Evolutionary conservation across 768 basidiomycete genomes (phyloP).

Genomic region (Tephrocybe sp.): DNA sequence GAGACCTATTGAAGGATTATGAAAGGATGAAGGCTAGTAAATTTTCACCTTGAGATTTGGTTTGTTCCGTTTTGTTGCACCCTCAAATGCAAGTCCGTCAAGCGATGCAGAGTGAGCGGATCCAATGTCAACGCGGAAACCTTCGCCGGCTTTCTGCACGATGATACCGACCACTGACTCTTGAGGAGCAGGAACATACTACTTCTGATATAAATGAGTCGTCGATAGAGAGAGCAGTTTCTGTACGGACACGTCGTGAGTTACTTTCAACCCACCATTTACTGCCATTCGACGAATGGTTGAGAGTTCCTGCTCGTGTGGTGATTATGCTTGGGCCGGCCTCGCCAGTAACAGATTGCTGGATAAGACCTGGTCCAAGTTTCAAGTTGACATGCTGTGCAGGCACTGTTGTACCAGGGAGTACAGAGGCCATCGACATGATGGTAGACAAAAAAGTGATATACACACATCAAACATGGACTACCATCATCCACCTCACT

Average conservation of each 20-base stretch:
- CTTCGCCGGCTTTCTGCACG: constrained; percentile 78
- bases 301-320: constrained; percentile 68
- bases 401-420: constrained; percentile 80
- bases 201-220: constrained; percentile 4
- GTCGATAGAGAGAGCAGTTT: neutral
- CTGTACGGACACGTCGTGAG: constrained; percentile 70
- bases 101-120: constrained; percentile 81
- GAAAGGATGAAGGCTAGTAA: neutral
- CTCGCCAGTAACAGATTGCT: constrained; percentile 31
- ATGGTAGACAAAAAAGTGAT: constrained; percentile 18
- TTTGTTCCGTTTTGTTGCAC: constrained; percentile 91
- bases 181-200: constrained; percentile 91
- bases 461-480: constrained; percentile 5
- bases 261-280: constrained; percentile 91
- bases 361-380: constrained; percentile 80
- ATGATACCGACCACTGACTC: constrained; percentile 89
- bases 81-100: constrained; percentile 92
- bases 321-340: constrained; percentile 40
- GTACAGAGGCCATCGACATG: constrained; percentile 55
- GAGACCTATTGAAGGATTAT: neutral
- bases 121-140: constrained; percentile 93
- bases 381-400: constrained; percentile 79
- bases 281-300: constrained; percentile 68
- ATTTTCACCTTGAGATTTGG: constrained; percentile 84
- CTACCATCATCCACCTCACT: constrained; percentile 18